Evolutionary conservation across 148 eudicot species (phyloP).

Genomic region (Rhododendron ferrugineum): DNA sequence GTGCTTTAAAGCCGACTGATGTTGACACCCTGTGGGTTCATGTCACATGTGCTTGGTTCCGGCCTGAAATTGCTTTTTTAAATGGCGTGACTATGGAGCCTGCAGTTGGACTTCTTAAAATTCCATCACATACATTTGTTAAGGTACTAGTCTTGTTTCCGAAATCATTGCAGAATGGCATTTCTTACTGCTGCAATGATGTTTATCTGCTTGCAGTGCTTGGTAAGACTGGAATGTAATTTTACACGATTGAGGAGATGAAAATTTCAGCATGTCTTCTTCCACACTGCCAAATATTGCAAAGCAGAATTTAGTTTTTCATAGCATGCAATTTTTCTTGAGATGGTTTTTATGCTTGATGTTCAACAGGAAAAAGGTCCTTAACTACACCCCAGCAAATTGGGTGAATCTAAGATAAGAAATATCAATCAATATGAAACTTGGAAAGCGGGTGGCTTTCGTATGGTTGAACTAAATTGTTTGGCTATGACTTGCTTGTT

Average conservation of each 20-base stretch:
- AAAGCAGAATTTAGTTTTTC: neutral
- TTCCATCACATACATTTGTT: constrained; percentile 55
- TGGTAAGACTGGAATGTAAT: neutral
- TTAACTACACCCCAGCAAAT: neutral
- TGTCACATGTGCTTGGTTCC: constrained; percentile 97
- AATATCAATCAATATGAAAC: neutral
- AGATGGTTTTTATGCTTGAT: neutral
- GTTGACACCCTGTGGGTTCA: constrained; percentile 85
- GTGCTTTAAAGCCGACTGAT: constrained; percentile 97
- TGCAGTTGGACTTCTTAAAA: constrained; percentile 70
- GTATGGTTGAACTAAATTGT: neutral
- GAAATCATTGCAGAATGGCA: neutral
- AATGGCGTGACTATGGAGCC: constrained; percentile 87
- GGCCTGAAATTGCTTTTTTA: constrained; percentile 78
- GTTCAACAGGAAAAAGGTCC: neutral
- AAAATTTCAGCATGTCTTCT: neutral
- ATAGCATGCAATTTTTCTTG: neutral
- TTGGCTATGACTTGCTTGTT: neutral
- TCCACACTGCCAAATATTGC: neutral
- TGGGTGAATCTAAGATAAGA: neutral
- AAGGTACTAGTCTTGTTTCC: constrained; percentile 38
- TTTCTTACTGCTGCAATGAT: constrained; percentile 1
- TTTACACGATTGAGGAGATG: neutral
- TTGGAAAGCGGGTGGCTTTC: neutral
- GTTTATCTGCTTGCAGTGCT: neutral